Base-by-base conservation (phyloP, 305 asterid genomes). In the Fraxinus platypoda region DNA sequence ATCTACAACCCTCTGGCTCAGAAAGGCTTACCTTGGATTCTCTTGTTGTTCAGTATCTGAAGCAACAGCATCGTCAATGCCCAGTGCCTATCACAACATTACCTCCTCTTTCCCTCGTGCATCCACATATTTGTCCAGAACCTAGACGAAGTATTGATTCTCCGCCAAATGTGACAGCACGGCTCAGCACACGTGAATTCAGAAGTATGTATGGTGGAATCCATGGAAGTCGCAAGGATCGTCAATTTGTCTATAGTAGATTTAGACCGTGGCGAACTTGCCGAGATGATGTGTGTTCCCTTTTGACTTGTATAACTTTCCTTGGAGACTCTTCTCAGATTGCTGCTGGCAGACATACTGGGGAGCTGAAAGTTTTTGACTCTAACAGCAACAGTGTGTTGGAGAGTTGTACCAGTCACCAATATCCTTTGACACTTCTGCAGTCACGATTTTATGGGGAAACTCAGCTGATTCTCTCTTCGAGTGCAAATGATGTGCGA, bases 251-350 rank as follows among this genome's bases (percentile, higher is more conserved):
- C 52, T 97, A 92, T 74, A 92, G 98, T 85, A 90, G 99, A 84
- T 95, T 97, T 87, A 90, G 99, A 86, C 98, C 99, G 5, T 95
- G 99, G 98, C 87, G 98, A 87, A 93, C 94, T 80, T 97, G 98
- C 86, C 90, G 98, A 75, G 98, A 95, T 81, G 98, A 93, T 59
- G 82, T 81, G 33, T 88, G 90, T 87, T 84, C 91, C 75, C 94
- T 93, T 54, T 85, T 92, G 78, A 97, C 98, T 11, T 97, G 98
- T 85, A 84, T 93, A 81, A 77, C 97, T 77, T 95, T 95, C 84
- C 95, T 97, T 41, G 97, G 94, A 37, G 97, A 95, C 85, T 88
- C 97, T 83, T 89, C 97, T 11, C 94, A 90, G 88, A 84, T 97
- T 81, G 98, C 93, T 83, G 94, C 87, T 8, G 99, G 98, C 70